These are phyloP conservation scores for Aspergillus saccharolyticus DNA, from an alignment of 495 filamentous ascomycete genomes.

Conservation along the genomic window DNA sequence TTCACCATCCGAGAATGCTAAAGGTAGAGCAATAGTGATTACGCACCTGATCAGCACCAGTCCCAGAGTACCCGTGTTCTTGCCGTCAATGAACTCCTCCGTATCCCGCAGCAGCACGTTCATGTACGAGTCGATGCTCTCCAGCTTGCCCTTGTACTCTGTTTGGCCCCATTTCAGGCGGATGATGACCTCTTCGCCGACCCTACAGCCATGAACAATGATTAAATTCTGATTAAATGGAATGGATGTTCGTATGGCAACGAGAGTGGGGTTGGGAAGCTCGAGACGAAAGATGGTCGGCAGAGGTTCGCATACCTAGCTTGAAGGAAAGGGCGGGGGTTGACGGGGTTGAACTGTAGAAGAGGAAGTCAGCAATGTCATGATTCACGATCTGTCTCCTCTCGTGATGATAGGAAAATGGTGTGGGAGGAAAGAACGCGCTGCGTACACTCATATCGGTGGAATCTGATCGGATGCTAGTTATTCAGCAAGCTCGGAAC, in stretches of 20 bases:
- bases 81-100: constrained; percentile 87
- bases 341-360: constrained; percentile 72
- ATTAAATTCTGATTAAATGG: neutral
- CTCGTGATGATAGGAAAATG: neutral
- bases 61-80: constrained; percentile 76
- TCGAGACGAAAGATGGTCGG: neutral
- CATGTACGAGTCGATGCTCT: constrained; percentile 97
- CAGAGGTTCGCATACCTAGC: constrained; percentile 55
- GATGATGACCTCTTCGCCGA: constrained; percentile 85
- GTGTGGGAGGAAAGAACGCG: neutral
- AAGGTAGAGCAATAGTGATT: neutral
- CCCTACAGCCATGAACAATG: constrained; percentile 38
- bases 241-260: neutral
- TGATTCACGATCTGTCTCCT: constrained; percentile 9
- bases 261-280: neutral
- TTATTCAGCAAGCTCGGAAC: neutral
- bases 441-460: constrained; percentile 34
- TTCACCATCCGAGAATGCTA: neutral
- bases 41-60: constrained; percentile 86
- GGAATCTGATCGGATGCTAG: constrained; percentile 12
- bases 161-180: constrained; percentile 97
- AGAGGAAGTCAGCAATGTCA: neutral
- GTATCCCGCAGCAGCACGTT: constrained; percentile 88
- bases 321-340: constrained; percentile 86
- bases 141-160: constrained; percentile 89